These are phyloP conservation scores for Ambrosia trifida DNA, from an alignment of 129 eudicot species.

Conservation along the genomic window DNA sequence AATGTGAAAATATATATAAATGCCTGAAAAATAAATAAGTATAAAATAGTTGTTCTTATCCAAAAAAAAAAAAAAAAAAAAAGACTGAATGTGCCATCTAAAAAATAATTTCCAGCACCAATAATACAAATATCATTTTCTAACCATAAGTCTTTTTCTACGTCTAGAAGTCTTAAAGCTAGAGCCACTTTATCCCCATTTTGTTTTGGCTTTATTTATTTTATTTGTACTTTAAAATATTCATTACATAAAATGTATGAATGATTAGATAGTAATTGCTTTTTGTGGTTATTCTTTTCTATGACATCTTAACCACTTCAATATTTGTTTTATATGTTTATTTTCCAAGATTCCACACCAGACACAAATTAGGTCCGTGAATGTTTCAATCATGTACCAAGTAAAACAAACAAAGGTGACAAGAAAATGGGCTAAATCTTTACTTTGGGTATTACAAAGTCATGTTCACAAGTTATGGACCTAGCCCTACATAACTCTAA, in stretches of 20 bases:
- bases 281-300: constrained; percentile 1
- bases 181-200: constrained; percentile 18
- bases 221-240: background rate
- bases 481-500: too few relatives aligned
- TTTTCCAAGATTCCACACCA: background rate
- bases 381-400: too few relatives aligned
- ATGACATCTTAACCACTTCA: constrained; percentile 10
- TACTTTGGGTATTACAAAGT: too few relatives aligned
- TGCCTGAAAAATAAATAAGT: too few relatives aligned
- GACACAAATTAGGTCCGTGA: background rate
- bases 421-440: too few relatives aligned
- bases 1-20: too few relatives aligned
- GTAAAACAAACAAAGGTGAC: too few relatives aligned
- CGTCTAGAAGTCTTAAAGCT: constrained; percentile 19
- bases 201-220: constrained; percentile 9
- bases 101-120: constrained; percentile 5
- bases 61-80: background rate
- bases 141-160: background rate
- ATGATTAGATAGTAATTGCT: constrained; percentile 1
- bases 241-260: background rate
- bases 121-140: constrained; percentile 14
- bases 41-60: background rate
- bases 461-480: too few relatives aligned
- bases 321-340: background rate
- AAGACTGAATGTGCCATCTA: background rate